Evolutionary conservation across 352 stramenopile species (phyloP), one percentile per base, ranked within the genome.

Genomic region (Pythium brassicae): DNA sequence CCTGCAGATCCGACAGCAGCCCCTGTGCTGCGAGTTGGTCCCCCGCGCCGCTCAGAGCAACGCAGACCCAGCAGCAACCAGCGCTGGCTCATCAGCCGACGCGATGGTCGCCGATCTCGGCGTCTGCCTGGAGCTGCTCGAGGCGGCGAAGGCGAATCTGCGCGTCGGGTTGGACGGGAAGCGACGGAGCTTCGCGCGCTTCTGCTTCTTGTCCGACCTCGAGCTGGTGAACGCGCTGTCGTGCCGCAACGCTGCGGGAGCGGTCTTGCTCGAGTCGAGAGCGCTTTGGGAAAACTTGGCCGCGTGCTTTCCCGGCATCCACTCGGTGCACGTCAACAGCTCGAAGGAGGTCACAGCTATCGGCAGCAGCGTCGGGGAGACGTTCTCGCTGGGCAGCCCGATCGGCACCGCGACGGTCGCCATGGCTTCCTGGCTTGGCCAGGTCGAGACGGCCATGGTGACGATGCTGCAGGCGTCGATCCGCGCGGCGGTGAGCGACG

Each of bases 401-500:
- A 86, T 93, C 35, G 32, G 62, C 1, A 91, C 81, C 0, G 42
- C 34, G 3, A 59, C 75, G 20, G 62, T 64, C 4, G 54, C 63
- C 19, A 71, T 86, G n/a, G 47, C 61, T 0, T 56, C 32, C 7
- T 93, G 83, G 78, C 57, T 93, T 11, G 19, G 34, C 6, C 87
- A 87, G 45, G 43, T 93, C n/a, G 83, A 93, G 40, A 62, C 68
- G 0, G 61, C 74, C 0, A 86, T 89, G 63, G 59, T 60, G 32
- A 91, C 78, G 42, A 85, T 88, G 4, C 39, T 93, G 1, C 81
- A 93, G 35, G 83, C 83, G 5, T 85, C 71, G 7, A 72, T 85
- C 6, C 76, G 81, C 4, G 77, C 78, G 2, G 72, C 83, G 17
- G 68, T 82, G 14, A 83, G 65, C 12, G 83, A 93, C 57, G 61